A percentile compares a stretch with the other conserved stretches of the same genome.
These are phyloP conservation scores for Amphirosellinia nigrospora DNA, from an alignment of 495 filamentous ascomycete species.

Conservation along the genomic window DNA sequence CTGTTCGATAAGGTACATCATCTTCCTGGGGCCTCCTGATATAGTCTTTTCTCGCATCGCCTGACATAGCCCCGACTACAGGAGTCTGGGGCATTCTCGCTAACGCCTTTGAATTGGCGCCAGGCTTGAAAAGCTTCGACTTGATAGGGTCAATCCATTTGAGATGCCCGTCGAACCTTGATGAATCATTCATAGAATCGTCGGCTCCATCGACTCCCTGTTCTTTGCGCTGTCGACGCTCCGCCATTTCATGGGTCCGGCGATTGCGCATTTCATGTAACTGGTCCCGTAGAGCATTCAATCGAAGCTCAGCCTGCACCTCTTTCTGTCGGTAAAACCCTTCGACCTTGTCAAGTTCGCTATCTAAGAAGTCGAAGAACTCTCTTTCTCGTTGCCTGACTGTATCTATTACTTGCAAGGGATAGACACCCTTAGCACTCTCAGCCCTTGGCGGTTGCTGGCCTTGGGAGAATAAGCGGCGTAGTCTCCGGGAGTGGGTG, in stretches of 20 bases:
- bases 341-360: slow-evolving; percentile 84
- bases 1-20: slow-evolving; percentile 78
- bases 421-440: slow-evolving; percentile 29
- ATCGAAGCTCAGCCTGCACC: slow-evolving; percentile 72
- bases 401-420: slow-evolving; percentile 51
- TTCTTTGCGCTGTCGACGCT: slow-evolving; percentile 40
- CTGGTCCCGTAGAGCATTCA: slow-evolving; percentile 75
- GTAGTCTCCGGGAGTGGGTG: slow-evolving; percentile 25
- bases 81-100: slow-evolving; percentile 50
- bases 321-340: slow-evolving; percentile 84
- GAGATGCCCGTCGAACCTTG: slow-evolving; percentile 29
- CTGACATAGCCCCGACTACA: slow-evolving; percentile 36
- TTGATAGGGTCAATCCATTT: slow-evolving; percentile 53
- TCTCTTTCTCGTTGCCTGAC: slow-evolving; percentile 68
- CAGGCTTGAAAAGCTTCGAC: slow-evolving; percentile 49
- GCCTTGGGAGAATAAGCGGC: slow-evolving; percentile 36
- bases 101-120: slow-evolving; percentile 54
- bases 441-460: slow-evolving; percentile 27
- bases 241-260: slow-evolving; percentile 71
- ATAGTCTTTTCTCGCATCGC: slow-evolving; percentile 64
- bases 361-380: slow-evolving; percentile 80
- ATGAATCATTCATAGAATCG: slow-evolving; percentile 32
- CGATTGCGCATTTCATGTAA: slow-evolving; percentile 87
- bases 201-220: slow-evolving; percentile 36
- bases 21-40: slow-evolving; percentile 60